A percentile compares a stretch with the other conserved stretches of the same genome.
Conservation (phyloP, 257 asterid genomes). For the Ajuga chamaepitys region DNA sequence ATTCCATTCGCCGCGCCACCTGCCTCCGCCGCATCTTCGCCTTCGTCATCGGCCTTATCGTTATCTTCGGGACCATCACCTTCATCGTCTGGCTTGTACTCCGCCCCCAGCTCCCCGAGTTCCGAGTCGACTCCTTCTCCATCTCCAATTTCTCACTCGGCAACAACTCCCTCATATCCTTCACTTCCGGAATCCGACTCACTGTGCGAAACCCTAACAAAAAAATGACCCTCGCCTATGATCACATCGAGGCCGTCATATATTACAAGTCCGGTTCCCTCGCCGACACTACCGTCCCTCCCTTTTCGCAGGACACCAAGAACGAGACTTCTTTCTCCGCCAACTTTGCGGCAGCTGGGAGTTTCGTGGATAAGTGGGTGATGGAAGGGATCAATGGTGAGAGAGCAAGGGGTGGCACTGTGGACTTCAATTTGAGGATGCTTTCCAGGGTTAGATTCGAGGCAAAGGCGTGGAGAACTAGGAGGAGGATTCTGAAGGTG, state of each 20-base stretch:
- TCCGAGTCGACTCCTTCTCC: slow-evolving; percentile 60
- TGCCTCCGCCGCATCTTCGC: slow-evolving; percentile 73
- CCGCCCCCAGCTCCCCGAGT: slow-evolving; percentile 79
- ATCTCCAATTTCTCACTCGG: slow-evolving; percentile 48
- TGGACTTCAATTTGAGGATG: slow-evolving; percentile 58
- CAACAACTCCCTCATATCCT: slow-evolving; percentile 31
- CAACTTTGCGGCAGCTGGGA: slow-evolving; percentile 47
- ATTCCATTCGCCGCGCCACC: slow-evolving; percentile 48
- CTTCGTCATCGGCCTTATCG: slow-evolving; percentile 37
- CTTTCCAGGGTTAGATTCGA: slow-evolving; percentile 52
- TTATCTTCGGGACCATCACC: slow-evolving; percentile 46
- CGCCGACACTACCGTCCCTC: slow-evolving; percentile 48
- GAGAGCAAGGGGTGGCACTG: slow-evolving; percentile 31
- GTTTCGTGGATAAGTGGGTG: slow-evolving; percentile 35
- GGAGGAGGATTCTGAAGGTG: slow-evolving; percentile 64
- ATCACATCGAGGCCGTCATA: slow-evolving; percentile 34
- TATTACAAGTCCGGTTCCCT: slow-evolving; percentile 26
- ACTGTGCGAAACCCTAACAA: slow-evolving; percentile 77
- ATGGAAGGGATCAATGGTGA: slow-evolving; percentile 41
- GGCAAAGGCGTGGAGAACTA: slow-evolving; percentile 69
- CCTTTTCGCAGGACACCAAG: slow-evolving; percentile 58
- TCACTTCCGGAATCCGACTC: slow-evolving; percentile 42
- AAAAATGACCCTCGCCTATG: slow-evolving; percentile 55
- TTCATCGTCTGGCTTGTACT: slow-evolving; percentile 79
- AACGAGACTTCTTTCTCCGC: slow-evolving; percentile 51